These are phyloP conservation scores for Pyronema domesticum DNA, from an alignment of 495 filamentous ascomycete genomes.

Conservation along the genomic window DNA sequence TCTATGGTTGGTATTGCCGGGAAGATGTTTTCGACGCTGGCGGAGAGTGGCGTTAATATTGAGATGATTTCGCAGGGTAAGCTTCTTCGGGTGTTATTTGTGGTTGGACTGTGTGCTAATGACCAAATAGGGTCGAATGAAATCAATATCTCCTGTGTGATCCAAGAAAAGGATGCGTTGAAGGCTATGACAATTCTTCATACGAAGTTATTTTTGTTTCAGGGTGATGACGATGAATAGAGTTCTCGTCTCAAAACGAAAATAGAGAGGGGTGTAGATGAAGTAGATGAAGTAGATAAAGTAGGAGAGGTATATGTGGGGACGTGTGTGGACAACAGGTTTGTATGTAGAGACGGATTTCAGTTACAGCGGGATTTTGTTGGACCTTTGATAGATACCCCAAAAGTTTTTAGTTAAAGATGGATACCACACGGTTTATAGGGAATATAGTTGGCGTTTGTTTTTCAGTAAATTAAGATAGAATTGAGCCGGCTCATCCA, in stretches of 20 bases:
- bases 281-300: too few relatives aligned
- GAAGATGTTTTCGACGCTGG: constrained; percentile 73
- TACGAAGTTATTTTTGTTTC: constrained; percentile 55
- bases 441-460: too few relatives aligned
- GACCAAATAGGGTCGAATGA: constrained; percentile 65
- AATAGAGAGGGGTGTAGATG: too few relatives aligned
- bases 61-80: constrained; percentile 95
- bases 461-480: too few relatives aligned
- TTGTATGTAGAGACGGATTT: too few relatives aligned
- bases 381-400: too few relatives aligned
- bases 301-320: too few relatives aligned
- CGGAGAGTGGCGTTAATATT: constrained; percentile 75
- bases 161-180: constrained; percentile 74
- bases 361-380: too few relatives aligned
- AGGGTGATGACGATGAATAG: constrained; percentile 2
- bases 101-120: constrained; percentile 11
- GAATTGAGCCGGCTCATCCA: too few relatives aligned
- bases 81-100: constrained; percentile 16
- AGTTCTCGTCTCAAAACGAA: not conserved
- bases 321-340: too few relatives aligned
- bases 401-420: too few relatives aligned
- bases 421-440: too few relatives aligned
- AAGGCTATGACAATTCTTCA: constrained; percentile 89
- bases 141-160: constrained; percentile 97
- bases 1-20: constrained; percentile 84